Percentiles rank a stretch among this genome's conserved stretches.
Evolutionary conservation across 106 monocot species (phyloP).

Genomic region (Vanilla planifolia): DNA sequence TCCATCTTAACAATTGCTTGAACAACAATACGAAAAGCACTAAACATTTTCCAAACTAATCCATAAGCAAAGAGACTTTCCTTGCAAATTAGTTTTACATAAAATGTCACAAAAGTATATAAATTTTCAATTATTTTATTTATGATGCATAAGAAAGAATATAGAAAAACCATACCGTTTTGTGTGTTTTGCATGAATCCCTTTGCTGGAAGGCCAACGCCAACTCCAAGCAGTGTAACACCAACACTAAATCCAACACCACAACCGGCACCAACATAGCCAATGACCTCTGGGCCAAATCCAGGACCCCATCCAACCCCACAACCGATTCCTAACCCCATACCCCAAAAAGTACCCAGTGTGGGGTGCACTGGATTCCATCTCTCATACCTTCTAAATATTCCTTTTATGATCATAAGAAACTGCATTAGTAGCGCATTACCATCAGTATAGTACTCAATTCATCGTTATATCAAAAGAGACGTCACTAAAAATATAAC

Average conservation of each 20-base stretch:
- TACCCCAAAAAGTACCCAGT: conserved; percentile 85
- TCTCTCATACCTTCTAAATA: conserved; percentile 74
- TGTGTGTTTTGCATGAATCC: conserved; percentile 28
- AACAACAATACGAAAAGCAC: no score
- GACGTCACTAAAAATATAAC: no score
- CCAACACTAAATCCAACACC: conserved; percentile 85
- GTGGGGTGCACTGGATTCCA: conserved; percentile 99
- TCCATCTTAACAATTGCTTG: no score
- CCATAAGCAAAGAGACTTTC: no score
- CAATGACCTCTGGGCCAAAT: conserved; percentile 88
- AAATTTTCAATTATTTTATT: no score
- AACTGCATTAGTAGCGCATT: conserved; percentile 5
- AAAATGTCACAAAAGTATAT: no score
- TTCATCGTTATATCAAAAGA: neutral
- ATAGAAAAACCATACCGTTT: conserved; percentile 29
- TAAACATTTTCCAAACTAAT: no score
- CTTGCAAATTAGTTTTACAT: no score
- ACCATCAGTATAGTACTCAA: neutral
- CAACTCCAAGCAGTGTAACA: conserved; percentile 59
- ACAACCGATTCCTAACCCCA: conserved; percentile 86
- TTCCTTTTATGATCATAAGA: conserved; percentile 79
- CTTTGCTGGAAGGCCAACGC: conserved; percentile 74
- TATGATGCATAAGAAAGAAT: neutral
- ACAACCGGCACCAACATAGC: conserved; percentile 91
- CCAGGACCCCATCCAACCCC: conserved; percentile 99